Evolutionary conservation across 2,329 filamentous ascomycete species (phyloP).

Genomic region (Alternaria solani): DNA sequence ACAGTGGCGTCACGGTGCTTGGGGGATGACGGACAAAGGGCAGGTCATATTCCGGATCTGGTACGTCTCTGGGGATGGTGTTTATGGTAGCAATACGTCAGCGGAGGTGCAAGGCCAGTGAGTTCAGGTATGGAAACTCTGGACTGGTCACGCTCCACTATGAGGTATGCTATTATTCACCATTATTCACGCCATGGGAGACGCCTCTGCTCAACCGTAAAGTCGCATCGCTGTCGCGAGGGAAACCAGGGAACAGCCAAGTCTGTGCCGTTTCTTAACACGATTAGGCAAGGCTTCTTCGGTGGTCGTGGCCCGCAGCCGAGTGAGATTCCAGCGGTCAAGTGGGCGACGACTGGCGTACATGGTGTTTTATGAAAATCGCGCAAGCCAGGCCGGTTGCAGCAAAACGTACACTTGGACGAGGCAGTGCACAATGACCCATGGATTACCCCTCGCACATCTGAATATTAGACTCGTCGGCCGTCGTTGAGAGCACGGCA

Average conservation of each 20-base stretch:
- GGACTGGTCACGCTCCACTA: neutral
- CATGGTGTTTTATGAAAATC: constrained; percentile 17
- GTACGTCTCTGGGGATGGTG: neutral
- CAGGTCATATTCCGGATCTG: neutral
- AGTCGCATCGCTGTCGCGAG: neutral
- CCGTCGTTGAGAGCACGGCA: neutral
- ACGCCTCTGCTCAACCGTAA: no score
- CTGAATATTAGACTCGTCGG: constrained; percentile 11
- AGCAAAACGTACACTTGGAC: constrained; percentile 16
- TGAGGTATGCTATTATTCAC: neutral
- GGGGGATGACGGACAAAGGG: neutral
- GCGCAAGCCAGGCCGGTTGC: constrained; percentile 20
- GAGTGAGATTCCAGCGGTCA: constrained; percentile 13
- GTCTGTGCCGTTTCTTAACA: constrained; percentile 6
- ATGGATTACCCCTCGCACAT: constrained; percentile 16
- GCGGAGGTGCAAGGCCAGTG: neutral
- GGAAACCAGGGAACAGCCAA: neutral
- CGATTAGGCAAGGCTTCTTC: constrained; percentile 3
- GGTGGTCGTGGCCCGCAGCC: neutral
- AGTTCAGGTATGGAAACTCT: neutral
- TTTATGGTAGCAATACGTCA: neutral
- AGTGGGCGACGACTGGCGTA: constrained; percentile 20
- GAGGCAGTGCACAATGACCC: constrained; percentile 17
- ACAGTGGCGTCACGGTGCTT: constrained; percentile 18
- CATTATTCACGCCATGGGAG: no score